Percentiles rank a stretch among this genome's conserved stretches.
Conservation (phyloP, 768 basidiomycete species). For the Russula virescens region DNA sequence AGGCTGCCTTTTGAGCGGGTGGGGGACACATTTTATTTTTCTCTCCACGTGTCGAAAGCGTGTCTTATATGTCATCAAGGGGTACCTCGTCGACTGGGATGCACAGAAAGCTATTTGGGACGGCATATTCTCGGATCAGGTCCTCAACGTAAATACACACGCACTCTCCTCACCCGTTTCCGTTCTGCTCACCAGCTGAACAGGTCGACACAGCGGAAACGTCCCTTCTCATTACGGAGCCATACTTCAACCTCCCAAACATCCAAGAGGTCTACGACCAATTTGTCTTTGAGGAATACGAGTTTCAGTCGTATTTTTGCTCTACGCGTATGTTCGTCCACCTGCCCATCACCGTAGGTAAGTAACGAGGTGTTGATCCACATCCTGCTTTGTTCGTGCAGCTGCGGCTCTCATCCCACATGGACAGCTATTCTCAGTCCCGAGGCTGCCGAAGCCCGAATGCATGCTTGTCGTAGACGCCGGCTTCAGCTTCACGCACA, state of each 20-base stretch:
- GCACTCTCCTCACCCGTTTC: slow-evolving; percentile 21
- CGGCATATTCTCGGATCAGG: slow-evolving; percentile 69
- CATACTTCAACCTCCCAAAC: slow-evolving; percentile 89
- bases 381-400: slow-evolving; percentile 29
- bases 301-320: slow-evolving; percentile 77
- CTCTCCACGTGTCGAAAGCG: slow-evolving; percentile 18
- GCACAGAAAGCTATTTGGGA: slow-evolving; percentile 95
- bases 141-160: slow-evolving; percentile 48
- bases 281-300: slow-evolving; percentile 95
- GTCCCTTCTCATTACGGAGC: slow-evolving; percentile 84
- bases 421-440: slow-evolving; percentile 59
- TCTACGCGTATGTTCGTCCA: slow-evolving; percentile 61
- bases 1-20: slow-evolving; percentile 88
- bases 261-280: slow-evolving; percentile 92
- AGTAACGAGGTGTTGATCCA: slow-evolving; percentile 19
- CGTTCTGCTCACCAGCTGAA: neutral
- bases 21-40: slow-evolving; percentile 18
- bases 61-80: slow-evolving; percentile 45
- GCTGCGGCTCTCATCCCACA: slow-evolving; percentile 77
- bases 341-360: slow-evolving; percentile 18
- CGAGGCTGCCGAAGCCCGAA: slow-evolving; percentile 52
- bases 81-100: slow-evolving; percentile 92
- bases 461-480: slow-evolving; percentile 82
- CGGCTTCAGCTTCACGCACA: slow-evolving; percentile 92
- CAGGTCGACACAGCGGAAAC: slow-evolving; percentile 71